Evolutionary conservation across 768 basidiomycete species (phyloP).

Genomic region (Gloeostereum incarnatum): DNA sequence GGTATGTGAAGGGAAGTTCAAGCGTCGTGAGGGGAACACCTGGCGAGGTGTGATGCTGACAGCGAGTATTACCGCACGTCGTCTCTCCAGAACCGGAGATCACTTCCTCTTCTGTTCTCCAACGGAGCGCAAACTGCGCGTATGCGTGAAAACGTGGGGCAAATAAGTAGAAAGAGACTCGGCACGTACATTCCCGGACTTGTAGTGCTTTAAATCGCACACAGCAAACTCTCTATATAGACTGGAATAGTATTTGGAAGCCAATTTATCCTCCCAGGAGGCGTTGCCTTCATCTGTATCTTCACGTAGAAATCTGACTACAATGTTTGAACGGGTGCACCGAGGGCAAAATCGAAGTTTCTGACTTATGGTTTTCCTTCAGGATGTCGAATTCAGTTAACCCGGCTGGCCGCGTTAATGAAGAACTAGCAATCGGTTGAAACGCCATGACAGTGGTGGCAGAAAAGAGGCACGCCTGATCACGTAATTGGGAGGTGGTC

Average conservation of each 20-base stretch:
- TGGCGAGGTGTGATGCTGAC: slow-evolving; percentile 46
- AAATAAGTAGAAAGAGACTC: background rate
- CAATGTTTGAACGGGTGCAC: slow-evolving; percentile 1
- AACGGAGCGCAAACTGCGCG: slow-evolving; percentile 76
- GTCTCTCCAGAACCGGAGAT: slow-evolving; percentile 77
- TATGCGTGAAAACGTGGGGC: background rate
- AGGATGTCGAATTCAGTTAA: slow-evolving; percentile 75
- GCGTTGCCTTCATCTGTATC: slow-evolving; percentile 32
- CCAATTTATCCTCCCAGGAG: slow-evolving; percentile 81
- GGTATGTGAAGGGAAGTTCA: slow-evolving; percentile 86
- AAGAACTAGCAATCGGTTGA: too few species aligned
- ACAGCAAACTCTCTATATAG: slow-evolving; percentile 90
- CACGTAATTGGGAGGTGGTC: too few species aligned
- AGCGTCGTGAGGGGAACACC: slow-evolving; percentile 51
- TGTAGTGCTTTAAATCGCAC: slow-evolving; percentile 94
- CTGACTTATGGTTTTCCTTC: slow-evolving; percentile 61
- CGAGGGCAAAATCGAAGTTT: background rate
- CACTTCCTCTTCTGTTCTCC: slow-evolving; percentile 91
- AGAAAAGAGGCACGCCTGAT: too few species aligned
- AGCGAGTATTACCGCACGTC: slow-evolving; percentile 87
- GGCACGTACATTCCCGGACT: slow-evolving; percentile 68
- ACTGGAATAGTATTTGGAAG: slow-evolving; percentile 78
- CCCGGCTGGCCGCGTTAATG: too few species aligned
- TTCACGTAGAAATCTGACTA: slow-evolving; percentile 66
- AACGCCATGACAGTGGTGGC: too few species aligned